Base-by-base conservation (phyloP, 2,329 filamentous ascomycete genomes). In the Knoxdaviesia proteae region DNA sequence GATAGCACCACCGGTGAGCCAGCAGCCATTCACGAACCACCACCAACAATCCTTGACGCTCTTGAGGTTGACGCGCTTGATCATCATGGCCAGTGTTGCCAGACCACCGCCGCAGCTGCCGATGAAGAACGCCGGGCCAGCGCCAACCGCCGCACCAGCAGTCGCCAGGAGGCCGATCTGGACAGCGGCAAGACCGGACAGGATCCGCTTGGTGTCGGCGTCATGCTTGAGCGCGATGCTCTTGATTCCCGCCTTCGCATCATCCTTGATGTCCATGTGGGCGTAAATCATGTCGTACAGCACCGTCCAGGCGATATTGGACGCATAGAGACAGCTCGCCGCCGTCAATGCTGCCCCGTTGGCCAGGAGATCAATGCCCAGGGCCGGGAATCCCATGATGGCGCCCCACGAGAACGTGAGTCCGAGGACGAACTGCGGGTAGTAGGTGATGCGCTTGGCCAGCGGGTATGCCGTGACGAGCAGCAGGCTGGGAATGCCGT, bases 201-300 rank as follows among this genome's bases (percentile, higher is more conserved):
- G 60, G 6, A 92, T 75, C 42, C 74, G 62, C 58, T 90, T 92
- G 1, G 83, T 87, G 47, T 86, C 69, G 5, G 71, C 67, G 47
- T 82, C 78, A 50, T 92, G 83, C 55, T 80, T 79, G 36, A 92
- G 63, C 1, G 81, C 84, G 50, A 92, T 90, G 53, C 78, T 84
- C 64, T 88, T 92, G 61, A 93, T 90, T 6, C 84, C 86, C 0
- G 79, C 84, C 57, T 84, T 86, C 47, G 68, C 75, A 54, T 93
- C 84, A 51, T 93, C 84, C 53, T 78, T 78, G 56, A 88, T 80
- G 52, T 93, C 84, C 77, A 90, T 88, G 56, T 92, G 84, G 9
- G 84, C 84, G 57, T 93, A 93, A 33, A 93, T 84, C 74, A 90
- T 92, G 56, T 93, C 84, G 57, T 92, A 93, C 36, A 92, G 61